These are phyloP conservation scores for Allantophomopsis cytisporea DNA, from an alignment of 2,329 filamentous ascomycete species.

Conservation along the genomic window DNA sequence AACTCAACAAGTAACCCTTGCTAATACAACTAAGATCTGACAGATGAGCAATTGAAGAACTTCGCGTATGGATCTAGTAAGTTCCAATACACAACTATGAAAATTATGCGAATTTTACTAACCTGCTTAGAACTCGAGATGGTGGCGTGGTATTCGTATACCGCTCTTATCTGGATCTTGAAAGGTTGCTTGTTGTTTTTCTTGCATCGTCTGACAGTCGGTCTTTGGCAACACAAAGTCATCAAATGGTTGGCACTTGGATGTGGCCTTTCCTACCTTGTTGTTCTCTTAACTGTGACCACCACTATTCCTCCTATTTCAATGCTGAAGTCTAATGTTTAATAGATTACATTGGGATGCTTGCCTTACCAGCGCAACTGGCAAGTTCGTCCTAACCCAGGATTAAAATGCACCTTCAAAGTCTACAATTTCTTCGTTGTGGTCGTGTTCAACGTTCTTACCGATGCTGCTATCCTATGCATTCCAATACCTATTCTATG, in stretches of 20 bases:
- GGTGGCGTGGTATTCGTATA: constrained; percentile 24
- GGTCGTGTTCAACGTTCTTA: constrained; percentile 14
- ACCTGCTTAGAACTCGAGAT: constrained; percentile 22
- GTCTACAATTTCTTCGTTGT: too few relatives aligned
- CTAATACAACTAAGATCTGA: constrained; percentile 8
- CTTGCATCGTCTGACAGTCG: constrained; percentile 17
- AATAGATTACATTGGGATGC: too few relatives aligned
- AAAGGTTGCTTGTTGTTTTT: constrained; percentile 16
- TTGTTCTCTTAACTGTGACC: constrained; percentile 19
- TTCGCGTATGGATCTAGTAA: not conserved
- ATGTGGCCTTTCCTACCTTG: constrained; percentile 15
- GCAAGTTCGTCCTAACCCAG: too few relatives aligned
- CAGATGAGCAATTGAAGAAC: constrained; percentile 16
- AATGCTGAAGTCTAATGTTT: too few relatives aligned
- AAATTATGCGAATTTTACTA: constrained; percentile 15
- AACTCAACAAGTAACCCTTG: constrained; percentile 4
- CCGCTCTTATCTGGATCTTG: constrained; percentile 19
- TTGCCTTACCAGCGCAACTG: too few relatives aligned
- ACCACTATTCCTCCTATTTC: constrained; percentile 1
- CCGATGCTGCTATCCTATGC: constrained; percentile 18
- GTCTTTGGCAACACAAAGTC: constrained; percentile 13
- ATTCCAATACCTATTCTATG: constrained; percentile 21
- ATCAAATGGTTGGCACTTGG: constrained; percentile 17
- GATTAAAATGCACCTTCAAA: too few relatives aligned
- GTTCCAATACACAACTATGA: constrained; percentile 10